A percentile compares a stretch with the other conserved stretches of the same genome.
These are phyloP conservation scores for Parietichytrium sp. DNA, from an alignment of 108 stramenopile genomes.

Conservation along the genomic window DNA sequence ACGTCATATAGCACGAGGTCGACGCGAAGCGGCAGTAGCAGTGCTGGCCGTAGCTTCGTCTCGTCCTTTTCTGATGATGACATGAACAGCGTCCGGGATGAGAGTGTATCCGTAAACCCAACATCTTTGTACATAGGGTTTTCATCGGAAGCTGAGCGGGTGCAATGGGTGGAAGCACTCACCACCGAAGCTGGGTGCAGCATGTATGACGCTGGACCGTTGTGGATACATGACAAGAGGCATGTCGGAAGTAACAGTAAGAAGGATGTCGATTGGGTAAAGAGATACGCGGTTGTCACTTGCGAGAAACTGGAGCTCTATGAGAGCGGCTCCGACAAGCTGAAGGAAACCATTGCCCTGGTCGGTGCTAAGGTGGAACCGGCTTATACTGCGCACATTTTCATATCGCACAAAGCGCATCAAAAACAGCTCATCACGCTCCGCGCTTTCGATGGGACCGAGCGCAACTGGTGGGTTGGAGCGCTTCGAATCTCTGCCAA, in stretches of 20 bases:
- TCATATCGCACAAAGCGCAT: conserved; percentile 7
- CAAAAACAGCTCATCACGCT: conserved; percentile 29
- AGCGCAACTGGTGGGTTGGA: conserved; percentile 30
- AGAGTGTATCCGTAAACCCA: too few relatives aligned
- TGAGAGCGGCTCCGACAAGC: neutral
- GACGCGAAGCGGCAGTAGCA: neutral
- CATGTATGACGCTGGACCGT: conserved; percentile 8
- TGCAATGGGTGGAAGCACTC: neutral
- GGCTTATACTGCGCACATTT: conserved; percentile 26
- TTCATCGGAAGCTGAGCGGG: neutral
- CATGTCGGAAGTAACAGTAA: too few relatives aligned
- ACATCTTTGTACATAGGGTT: conserved; percentile 4
- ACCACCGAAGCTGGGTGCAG: too few relatives aligned
- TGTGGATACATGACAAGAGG: neutral
- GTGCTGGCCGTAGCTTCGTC: neutral
- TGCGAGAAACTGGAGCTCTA: neutral
- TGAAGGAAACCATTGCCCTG: neutral
- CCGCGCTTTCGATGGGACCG: conserved; percentile 15
- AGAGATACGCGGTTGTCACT: neutral
- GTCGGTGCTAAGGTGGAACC: conserved; percentile 13
- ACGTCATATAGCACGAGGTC: neutral
- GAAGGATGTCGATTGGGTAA: conserved; percentile 27
- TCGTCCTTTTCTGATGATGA: conserved; percentile 28
- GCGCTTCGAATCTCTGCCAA: too few relatives aligned
- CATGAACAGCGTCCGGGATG: too few relatives aligned